A percentile compares a stretch with the other conserved stretches of the same genome.
Conservation (phyloP, 148 eudicot species). For the Rhododendron ovatum region DNA sequence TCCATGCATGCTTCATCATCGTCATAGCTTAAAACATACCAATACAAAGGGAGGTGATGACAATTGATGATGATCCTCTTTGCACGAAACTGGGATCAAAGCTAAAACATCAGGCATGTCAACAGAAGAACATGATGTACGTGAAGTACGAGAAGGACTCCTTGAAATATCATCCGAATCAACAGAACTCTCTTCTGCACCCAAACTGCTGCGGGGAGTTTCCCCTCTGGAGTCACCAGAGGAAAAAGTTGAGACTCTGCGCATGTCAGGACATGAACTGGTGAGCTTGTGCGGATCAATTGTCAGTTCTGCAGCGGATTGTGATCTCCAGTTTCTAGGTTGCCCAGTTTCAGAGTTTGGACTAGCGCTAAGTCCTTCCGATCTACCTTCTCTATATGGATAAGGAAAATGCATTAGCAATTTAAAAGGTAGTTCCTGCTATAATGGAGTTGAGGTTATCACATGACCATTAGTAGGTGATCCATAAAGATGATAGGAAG, state of each 20-base stretch:
- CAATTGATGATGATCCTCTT: conserved; percentile 18
- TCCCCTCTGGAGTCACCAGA: conserved; percentile 4
- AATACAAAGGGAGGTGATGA: conserved; percentile 40
- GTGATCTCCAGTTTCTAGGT: conserved; percentile 23
- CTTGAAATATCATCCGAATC: conserved; percentile 20
- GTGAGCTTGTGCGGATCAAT: background rate
- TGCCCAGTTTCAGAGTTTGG: conserved; percentile 28
- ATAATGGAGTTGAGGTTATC: conserved; percentile 26
- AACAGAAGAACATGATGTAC: conserved; percentile 26
- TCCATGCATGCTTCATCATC: background rate
- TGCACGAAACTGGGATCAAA: conserved; percentile 9
- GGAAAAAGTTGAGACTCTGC: conserved; percentile 18
- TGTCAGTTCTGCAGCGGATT: conserved; percentile 9
- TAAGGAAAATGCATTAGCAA: conserved; percentile 2
- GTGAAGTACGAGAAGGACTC: conserved; percentile 30
- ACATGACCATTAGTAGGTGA: conserved; percentile 1
- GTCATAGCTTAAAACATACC: conserved; percentile 28
- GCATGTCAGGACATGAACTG: background rate
- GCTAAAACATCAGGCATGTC: conserved; percentile 18
- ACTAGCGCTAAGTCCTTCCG: conserved; percentile 29
- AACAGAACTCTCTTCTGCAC: conserved; percentile 18
- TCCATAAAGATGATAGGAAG: background rate
- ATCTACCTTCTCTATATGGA: conserved; percentile 31
- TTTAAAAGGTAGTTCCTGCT: background rate
- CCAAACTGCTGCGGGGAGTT: conserved; percentile 22